Base-by-base conservation (phyloP, 78 protist genomes). In the Chrysochromulina parva region DNA sequence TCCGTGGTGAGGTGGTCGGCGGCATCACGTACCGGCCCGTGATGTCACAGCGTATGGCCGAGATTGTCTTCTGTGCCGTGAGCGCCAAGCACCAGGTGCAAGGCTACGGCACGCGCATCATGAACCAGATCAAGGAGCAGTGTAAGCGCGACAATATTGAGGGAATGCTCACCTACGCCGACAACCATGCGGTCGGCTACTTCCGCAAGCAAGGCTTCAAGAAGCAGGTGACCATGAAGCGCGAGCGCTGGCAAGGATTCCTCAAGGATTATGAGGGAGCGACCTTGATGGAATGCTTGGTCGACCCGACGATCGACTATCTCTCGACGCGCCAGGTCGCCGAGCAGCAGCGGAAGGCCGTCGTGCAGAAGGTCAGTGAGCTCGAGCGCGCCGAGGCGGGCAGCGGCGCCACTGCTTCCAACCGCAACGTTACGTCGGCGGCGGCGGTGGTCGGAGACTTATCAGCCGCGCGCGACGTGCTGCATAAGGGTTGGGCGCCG, bases 201-300 rank as follows among this genome's bases (percentile, higher is more conserved):
- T 98, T 98, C 78, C 91, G 94, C 62, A 97, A 97, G 78, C 98
- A 96, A 84, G 98, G 98, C 24, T 97, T 97, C 73, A 92, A 94
- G 10, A 94, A 78, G 66, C 92, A 74, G 59, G 87, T 97, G 22
- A 90, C 96, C 0, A 62, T 97, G 89, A 66, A 65, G 19, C 66
- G 52, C 22, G 91, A 88, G 53, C 90, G 88, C 16, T 85, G 95
- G 95, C 60, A 3, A 4, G 90, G 98, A 1, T 92, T 85, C 89
- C 96, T 98, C 89, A 97, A 98, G 93, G 98, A 97, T 86, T 98
- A 98, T 88, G 98, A 96, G 53, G 98, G 98, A 20, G 99, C 96
- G 48, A 93, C 97, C 11, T 88, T 97, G 53, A 94, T 95, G 96
- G 92, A 94, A 62, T 94, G 95, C 89, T 5, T 24, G 53, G n/a